A percentile compares a stretch with the other conserved stretches of the same genome.
Evolutionary conservation across 225 moss, liverwort and hornwort genomes (phyloP).

Genomic region (Sphagnum contortum): DNA sequence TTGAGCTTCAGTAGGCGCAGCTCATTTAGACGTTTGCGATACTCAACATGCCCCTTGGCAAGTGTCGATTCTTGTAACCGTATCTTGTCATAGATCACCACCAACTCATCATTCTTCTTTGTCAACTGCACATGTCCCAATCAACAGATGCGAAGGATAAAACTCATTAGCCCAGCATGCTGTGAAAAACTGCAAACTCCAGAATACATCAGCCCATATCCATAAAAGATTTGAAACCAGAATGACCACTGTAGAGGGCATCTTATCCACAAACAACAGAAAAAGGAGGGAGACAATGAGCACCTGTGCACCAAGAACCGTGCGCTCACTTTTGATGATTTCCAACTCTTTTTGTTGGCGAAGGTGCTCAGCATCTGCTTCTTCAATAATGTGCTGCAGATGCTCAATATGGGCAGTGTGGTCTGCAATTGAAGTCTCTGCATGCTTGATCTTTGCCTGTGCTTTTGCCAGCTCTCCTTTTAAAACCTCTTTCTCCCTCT

Average conservation of each 20-base stretch:
- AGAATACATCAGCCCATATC: no score
- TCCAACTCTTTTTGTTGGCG: conserved; percentile 71
- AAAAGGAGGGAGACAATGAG: no score
- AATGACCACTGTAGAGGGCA: no score
- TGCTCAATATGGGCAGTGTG: conserved; percentile 38
- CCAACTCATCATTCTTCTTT: conserved; percentile 55
- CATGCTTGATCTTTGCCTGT: conserved; percentile 30
- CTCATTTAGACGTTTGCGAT: conserved; percentile 47
- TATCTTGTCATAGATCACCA: conserved; percentile 57
- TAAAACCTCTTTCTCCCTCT: conserved; percentile 51
- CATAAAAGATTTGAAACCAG: no score
- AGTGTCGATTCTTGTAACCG: conserved; percentile 55
- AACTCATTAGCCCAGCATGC: no score
- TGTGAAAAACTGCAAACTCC: no score
- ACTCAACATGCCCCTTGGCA: conserved; percentile 56
- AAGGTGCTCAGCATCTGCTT: conserved; percentile 48
- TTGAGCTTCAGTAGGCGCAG: conserved; percentile 50
- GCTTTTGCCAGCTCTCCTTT: conserved; percentile 39
- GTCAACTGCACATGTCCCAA: conserved; percentile 35
- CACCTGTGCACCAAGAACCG: conserved; percentile 50
- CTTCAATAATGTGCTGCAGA: conserved; percentile 53
- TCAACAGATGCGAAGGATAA: not conserved
- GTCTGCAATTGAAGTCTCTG: conserved; percentile 32
- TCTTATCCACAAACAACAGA: no score
- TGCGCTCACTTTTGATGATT: conserved; percentile 56